Evolutionary conservation across 2,329 filamentous ascomycete genomes (phyloP).

Genomic region (Emergomyces pasteurianus): DNA sequence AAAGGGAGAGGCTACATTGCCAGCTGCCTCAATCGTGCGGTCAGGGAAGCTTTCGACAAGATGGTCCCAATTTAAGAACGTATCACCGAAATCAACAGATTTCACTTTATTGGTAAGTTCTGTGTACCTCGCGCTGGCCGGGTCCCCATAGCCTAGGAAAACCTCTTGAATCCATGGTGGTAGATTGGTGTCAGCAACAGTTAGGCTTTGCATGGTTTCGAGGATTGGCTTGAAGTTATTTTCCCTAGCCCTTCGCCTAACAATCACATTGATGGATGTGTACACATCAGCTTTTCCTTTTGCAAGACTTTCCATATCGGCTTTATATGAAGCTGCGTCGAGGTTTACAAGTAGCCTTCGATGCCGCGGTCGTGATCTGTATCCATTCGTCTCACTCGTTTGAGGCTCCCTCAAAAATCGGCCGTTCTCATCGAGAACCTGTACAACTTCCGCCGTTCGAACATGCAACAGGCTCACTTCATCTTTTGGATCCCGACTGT

Average conservation of each 20-base stretch:
- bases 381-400: slow-evolving; percentile 49
- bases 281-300: slow-evolving; percentile 69
- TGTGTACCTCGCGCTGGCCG: slow-evolving; percentile 74
- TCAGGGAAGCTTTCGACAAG: slow-evolving; percentile 81
- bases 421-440: slow-evolving; percentile 76
- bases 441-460: slow-evolving; percentile 73
- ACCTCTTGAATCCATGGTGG: slow-evolving; percentile 93
- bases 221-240: slow-evolving; percentile 96
- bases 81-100: slow-evolving; percentile 82
- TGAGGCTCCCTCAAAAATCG: slow-evolving; percentile 51
- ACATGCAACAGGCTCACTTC: slow-evolving; percentile 58
- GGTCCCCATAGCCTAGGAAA: slow-evolving; percentile 94
- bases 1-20: slow-evolving; percentile 60
- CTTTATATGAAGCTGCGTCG: slow-evolving; percentile 64
- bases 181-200: slow-evolving; percentile 71
- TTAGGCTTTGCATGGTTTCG: slow-evolving; percentile 78
- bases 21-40: slow-evolving; percentile 68
- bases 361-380: slow-evolving; percentile 45
- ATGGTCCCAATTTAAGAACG: slow-evolving; percentile 92
- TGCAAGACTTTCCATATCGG: slow-evolving; percentile 55
- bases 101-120: slow-evolving; percentile 65
- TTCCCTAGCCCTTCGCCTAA: slow-evolving; percentile 72
- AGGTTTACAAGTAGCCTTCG: slow-evolving; percentile 69
- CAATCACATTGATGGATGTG: slow-evolving; percentile 69
- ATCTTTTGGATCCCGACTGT: slow-evolving; percentile 31